Evolutionary conservation across 2,329 filamentous ascomycete species (phyloP).

Genomic region (Colletotrichum melonis): DNA sequence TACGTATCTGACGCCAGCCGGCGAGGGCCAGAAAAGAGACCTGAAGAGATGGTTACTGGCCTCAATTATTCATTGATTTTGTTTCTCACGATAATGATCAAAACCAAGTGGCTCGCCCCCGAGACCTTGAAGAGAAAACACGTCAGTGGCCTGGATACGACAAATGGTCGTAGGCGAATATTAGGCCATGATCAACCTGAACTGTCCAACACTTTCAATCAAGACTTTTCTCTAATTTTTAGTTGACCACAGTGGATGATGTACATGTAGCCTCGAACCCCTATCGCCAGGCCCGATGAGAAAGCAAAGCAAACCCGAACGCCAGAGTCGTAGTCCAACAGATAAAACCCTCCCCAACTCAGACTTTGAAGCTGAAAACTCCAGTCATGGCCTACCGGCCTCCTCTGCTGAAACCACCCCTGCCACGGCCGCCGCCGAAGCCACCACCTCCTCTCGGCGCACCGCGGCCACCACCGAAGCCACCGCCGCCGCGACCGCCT

Average conservation of each 20-base stretch:
- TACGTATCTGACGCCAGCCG: not conserved
- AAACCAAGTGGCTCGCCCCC: not conserved
- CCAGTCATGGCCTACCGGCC: slow-evolving; percentile 12
- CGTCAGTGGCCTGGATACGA: no score
- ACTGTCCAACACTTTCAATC: not conserved
- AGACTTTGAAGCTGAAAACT: slow-evolving; percentile 1
- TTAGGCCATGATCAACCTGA: not conserved
- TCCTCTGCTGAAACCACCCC: slow-evolving; percentile 37
- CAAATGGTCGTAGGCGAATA: no score
- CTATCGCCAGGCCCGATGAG: slow-evolving; percentile 26
- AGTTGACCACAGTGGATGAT: slow-evolving; percentile 32
- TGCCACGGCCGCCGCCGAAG: slow-evolving; percentile 30
- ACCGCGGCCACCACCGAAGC: slow-evolving; percentile 37
- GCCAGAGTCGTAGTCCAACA: slow-evolving; percentile 34
- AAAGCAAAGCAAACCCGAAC: slow-evolving; percentile 36
- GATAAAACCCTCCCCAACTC: slow-evolving; percentile 28
- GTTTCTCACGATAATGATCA: not conserved
- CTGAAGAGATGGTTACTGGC: not conserved
- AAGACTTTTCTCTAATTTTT: slow-evolving; percentile 25
- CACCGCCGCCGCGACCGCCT: slow-evolving; percentile 17
- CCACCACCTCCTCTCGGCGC: slow-evolving; percentile 37
- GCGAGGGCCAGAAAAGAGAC: not conserved
- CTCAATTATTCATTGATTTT: not conserved
- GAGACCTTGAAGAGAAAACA: no score
- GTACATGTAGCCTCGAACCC: slow-evolving; percentile 31